phyloP scores from a whole-genome alignment of 495 filamentous ascomycete species.

The Neurospora pannonica region DNA sequence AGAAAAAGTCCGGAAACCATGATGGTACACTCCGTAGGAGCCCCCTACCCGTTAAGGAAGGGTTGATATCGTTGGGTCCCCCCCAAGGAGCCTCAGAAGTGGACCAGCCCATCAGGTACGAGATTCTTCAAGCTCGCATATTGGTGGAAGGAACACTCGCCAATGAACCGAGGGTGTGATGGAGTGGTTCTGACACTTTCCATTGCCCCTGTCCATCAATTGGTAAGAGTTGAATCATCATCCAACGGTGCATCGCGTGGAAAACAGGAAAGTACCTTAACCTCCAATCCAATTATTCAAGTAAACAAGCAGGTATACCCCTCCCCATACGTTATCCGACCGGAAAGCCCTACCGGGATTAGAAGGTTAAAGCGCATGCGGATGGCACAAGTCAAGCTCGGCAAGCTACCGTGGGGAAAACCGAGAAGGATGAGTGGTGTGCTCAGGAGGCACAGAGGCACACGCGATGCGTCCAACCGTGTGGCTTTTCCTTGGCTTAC shows the following conservation, averaged over 20 bases:
- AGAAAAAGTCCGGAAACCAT: background rate
- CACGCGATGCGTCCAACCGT: background rate
- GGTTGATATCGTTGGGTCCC: background rate
- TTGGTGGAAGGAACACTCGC: background rate
- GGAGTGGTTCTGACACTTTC: background rate
- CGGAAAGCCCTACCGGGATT: background rate
- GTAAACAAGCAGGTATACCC: background rate
- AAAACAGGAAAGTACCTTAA: background rate
- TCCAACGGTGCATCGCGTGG: background rate
- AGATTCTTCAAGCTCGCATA: background rate
- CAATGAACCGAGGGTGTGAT: background rate
- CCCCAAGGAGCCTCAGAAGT: background rate
- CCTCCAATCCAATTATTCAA: background rate
- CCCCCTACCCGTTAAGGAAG: background rate
- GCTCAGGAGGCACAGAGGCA: background rate
- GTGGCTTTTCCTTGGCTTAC: background rate
- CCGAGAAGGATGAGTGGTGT: background rate
- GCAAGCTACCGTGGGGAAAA: background rate
- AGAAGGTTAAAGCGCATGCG: background rate
- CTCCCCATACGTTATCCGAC: background rate
- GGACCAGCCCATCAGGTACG: background rate
- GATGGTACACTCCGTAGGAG: background rate
- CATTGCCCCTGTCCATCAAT: background rate
- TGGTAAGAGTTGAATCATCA: background rate
- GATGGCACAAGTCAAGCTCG: too few relatives aligned